Conservation (phyloP, 1,284 basidiomycete genomes). For the Puccinia novopanici region DNA sequence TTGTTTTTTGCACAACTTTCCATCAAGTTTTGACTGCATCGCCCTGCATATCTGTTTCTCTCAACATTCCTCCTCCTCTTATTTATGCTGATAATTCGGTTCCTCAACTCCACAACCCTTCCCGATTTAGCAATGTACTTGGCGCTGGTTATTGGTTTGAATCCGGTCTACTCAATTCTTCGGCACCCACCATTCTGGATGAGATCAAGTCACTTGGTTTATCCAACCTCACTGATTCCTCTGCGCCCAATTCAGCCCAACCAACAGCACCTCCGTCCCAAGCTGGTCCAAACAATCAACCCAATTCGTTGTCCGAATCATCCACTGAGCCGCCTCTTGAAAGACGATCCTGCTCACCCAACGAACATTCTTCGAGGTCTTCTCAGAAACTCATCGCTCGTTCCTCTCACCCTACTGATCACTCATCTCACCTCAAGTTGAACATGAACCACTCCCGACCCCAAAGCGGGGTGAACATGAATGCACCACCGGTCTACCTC, state of each 20-base stretch:
- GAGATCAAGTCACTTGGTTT: slow-evolving; percentile 37
- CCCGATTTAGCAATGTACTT: slow-evolving; percentile 42
- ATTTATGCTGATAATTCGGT: background rate
- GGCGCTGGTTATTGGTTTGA: slow-evolving; percentile 50
- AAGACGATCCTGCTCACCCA: background rate
- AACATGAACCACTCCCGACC: slow-evolving; percentile 33
- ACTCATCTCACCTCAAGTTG: slow-evolving; percentile 26
- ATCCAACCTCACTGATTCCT: slow-evolving; percentile 25
- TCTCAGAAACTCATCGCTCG: slow-evolving; percentile 32
- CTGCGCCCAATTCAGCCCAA: background rate
- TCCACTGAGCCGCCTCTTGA: background rate
- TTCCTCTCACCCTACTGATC: slow-evolving; percentile 18
- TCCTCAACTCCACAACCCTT: background rate
- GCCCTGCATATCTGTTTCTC: slow-evolving; percentile 10
- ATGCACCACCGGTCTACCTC: slow-evolving; percentile 47
- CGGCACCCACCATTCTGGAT: slow-evolving; percentile 38
- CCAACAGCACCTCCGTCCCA: background rate
- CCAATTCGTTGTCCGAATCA: slow-evolving; percentile 2
- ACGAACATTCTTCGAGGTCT: background rate
- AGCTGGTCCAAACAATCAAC: slow-evolving; percentile 13
- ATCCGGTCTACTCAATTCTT: slow-evolving; percentile 40
- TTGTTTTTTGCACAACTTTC: background rate
- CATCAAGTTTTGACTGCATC: background rate
- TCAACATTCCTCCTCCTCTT: slow-evolving; percentile 39
- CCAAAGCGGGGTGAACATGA: slow-evolving; percentile 2